phyloP scores from a whole-genome alignment of 345 rosid genomes.

The Citropsis articulata region DNA sequence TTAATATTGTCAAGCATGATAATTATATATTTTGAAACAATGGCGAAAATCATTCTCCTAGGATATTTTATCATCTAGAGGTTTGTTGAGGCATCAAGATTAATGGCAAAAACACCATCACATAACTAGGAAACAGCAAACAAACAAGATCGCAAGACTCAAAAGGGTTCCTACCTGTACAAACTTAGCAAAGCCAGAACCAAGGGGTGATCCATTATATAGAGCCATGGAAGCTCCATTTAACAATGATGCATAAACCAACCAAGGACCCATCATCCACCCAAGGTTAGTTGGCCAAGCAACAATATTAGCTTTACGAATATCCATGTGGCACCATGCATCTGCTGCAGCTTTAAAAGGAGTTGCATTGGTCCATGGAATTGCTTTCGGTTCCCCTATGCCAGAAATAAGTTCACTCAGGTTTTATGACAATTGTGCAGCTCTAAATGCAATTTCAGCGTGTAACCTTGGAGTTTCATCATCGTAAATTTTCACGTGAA shows the following conservation, averaged over 20 bases:
- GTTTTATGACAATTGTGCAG: background rate
- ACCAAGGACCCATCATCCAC: slow-evolving; percentile 99
- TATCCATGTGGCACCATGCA: slow-evolving; percentile 99
- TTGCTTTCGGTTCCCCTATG: slow-evolving; percentile 97
- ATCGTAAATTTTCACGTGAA: background rate
- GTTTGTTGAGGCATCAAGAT: background rate
- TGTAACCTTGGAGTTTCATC: background rate
- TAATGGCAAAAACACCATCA: background rate
- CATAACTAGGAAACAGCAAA: background rate
- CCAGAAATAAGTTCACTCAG: slow-evolving; percentile 22
- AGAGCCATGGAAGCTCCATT: slow-evolving; percentile 90
- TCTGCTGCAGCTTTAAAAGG: slow-evolving; percentile 95
- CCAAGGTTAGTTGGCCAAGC: slow-evolving; percentile 99
- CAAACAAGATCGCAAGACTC: background rate
- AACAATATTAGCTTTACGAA: slow-evolving; percentile 62
- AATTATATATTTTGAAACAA: background rate
- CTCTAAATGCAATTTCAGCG: background rate
- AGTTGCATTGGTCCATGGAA: slow-evolving; percentile 79
- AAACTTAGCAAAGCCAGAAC: slow-evolving; percentile 84
- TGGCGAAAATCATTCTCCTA: background rate
- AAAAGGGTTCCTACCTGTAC: slow-evolving; percentile 57
- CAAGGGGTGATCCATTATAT: slow-evolving; percentile 91
- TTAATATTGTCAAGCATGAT: background rate
- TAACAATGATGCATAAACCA: slow-evolving; percentile 84
- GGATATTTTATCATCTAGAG: background rate